Base-by-base conservation (phyloP, 2,329 filamentous ascomycete species). In the Penicillium griseofulvum region DNA sequence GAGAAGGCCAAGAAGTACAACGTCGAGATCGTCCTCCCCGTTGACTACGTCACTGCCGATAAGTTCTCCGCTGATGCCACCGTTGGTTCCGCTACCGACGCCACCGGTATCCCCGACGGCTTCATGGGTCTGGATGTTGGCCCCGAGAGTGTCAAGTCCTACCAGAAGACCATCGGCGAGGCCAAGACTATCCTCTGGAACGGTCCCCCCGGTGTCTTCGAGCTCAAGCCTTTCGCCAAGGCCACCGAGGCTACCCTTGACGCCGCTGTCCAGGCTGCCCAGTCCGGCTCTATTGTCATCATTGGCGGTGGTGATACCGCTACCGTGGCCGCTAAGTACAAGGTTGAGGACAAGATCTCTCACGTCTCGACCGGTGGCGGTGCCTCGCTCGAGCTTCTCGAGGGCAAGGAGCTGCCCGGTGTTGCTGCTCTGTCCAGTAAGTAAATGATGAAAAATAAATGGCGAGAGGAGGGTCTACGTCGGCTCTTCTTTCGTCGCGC, bases 121-220 rank as follows among this genome's bases (percentile, higher is more conserved):
- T 97, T 89, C 91, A 92, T 96, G 90, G 94, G 94, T 73, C 87
- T 99, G 46, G 94, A 99, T 80, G 94, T 91, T 73, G 94, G 94
- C 56, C 83, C 88, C 63, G 87, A 97, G 87, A 92, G 87, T 65
- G 83, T 95, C 70, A 85, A 91, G 80, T 84, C 95, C 54, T 97
- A 89, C 87, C 86, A 93, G 82, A 81, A 88, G 72, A 87, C 92
- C 65, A 97, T 99, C 66, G 82, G 83, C 64, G 87, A 93, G 70
- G 86, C 93, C 63, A 87, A 97, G 84, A 99, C 94, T 54, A 97
- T 99, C 75, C 89, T 99, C 62, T 99, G 94, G 94, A 99, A 99
- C 82, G 94, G 94, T 54, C 94, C 94, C 52, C 87, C 93, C 16
- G 94, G 94, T 76, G 94, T 99, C 66, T 99, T 99, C 70, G 94